Evolutionary conservation across 2,329 filamentous ascomycete species (phyloP), one percentile per base, ranked within the genome.

Genomic region (Sphaerulina vaccinii): DNA sequence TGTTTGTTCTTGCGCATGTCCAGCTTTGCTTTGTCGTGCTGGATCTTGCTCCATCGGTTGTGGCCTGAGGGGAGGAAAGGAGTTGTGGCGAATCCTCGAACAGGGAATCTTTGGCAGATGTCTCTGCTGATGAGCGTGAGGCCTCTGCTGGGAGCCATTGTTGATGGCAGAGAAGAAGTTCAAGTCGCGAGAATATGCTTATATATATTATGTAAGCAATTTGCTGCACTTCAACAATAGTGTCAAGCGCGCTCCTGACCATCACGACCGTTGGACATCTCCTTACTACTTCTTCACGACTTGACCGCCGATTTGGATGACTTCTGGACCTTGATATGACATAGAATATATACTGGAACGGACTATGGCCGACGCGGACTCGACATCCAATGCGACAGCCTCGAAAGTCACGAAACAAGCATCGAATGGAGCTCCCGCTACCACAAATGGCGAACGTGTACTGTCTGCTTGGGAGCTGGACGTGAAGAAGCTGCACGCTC

Each of bases 31-130:
- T 99, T 99, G 70, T 93, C 90, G 71, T 97, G 93, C 67, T 86
- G 88, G 73, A 96, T 97, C 66, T 93, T 95, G 52, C 90, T 90
- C 93, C 93, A 99, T 69, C 90, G 87, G 71, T 86, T 96, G 73
- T 96, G 90, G 11, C 90, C 90, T 19, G 86, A 85, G 13, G 38
- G 51, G 23, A 48, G 40, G 2, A 13, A 8, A 21, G 46, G 7
- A 36, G 55, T 61, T 16, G 54, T 56, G 4, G 59, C 49, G 41
- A 69, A 60, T 51, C 22, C 21, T 22, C 64, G 63, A 24, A 23
- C 15, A 11, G 33, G 51, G 47, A 54, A 61, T 55, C n/a, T 32
- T 29, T 7, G 54, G 38, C 56, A 59, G 15, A 56, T 27, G 22
- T 19, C 18, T 9, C 23, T 16, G 37, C 11, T 24, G 15, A 40